Percentiles rank a stretch among this genome's conserved stretches.
phyloP scores from a whole-genome alignment of 257 asterid species.

The Plantago elongata region DNA sequence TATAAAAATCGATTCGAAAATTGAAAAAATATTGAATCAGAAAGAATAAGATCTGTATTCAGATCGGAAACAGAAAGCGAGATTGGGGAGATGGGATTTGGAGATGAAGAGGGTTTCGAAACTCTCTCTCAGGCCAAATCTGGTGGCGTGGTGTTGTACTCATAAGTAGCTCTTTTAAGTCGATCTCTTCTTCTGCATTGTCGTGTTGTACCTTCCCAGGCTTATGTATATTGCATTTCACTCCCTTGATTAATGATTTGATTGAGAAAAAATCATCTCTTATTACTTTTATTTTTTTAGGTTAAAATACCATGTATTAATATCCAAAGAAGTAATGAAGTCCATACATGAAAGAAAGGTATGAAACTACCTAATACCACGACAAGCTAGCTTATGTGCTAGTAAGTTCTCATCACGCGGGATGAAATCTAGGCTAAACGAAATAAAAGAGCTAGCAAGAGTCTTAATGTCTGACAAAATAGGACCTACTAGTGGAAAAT shows the following conservation, averaged over 20 bases:
- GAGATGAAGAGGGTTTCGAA: slow-evolving; percentile 29
- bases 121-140: slow-evolving; percentile 28
- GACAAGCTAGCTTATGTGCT: no score
- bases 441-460: no score
- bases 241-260: not conserved
- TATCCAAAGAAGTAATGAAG: no score
- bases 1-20: slow-evolving; percentile 13
- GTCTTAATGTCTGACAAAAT: no score
- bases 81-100: slow-evolving; percentile 20
- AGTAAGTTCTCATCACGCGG: no score
- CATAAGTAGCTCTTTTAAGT: not conserved
- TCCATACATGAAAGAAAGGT: no score
- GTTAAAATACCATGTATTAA: no score
- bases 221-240: not conserved
- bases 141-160: slow-evolving; percentile 23
- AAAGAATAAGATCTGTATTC: slow-evolving; percentile 1
- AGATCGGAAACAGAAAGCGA: slow-evolving; percentile 14
- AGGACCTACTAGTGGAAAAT: no score
- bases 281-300: no score
- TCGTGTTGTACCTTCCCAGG: slow-evolving; percentile 21
- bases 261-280: no score
- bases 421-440: no score
- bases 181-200: not conserved
- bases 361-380: no score
- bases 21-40: not conserved